A percentile compares a stretch with the other conserved stretches of the same genome.
phyloP scores from a whole-genome alignment of 306 rosid genomes.

The Lablab purpureus region DNA sequence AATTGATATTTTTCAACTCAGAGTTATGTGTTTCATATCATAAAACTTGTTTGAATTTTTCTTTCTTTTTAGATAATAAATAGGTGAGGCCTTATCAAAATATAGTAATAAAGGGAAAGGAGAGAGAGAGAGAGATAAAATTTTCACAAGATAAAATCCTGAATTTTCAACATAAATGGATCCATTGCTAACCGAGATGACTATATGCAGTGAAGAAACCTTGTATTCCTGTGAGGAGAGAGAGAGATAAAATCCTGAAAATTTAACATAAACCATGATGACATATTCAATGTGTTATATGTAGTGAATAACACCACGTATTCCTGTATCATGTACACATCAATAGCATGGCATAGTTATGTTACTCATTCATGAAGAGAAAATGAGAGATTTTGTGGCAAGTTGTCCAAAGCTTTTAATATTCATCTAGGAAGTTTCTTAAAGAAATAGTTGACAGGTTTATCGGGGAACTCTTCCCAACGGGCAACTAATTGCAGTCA shows the following conservation, averaged over 20 bases:
- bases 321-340: background rate
- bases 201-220: constrained; percentile 9
- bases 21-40: background rate
- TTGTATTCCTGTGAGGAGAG: too few species aligned
- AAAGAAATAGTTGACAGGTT: constrained; percentile 54
- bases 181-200: constrained; percentile 5
- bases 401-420: constrained; percentile 7
- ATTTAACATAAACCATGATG: too few species aligned
- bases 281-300: too few species aligned
- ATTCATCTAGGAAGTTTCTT: constrained; percentile 14
- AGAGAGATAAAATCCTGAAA: too few species aligned
- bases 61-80: background rate
- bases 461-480: constrained; percentile 68
- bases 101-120: background rate
- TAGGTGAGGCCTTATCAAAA: background rate
- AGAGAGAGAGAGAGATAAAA: background rate
- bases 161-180: background rate
- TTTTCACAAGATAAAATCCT: background rate
- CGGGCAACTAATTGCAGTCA: constrained; percentile 70
- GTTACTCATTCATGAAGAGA: constrained; percentile 11
- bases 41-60: background rate
- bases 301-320: too few species aligned
- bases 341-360: constrained; percentile 4
- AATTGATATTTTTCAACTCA: background rate
- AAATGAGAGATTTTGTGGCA: background rate